phyloP scores from a whole-genome alignment of 768 basidiomycete species.

The Collybia sp. region DNA sequence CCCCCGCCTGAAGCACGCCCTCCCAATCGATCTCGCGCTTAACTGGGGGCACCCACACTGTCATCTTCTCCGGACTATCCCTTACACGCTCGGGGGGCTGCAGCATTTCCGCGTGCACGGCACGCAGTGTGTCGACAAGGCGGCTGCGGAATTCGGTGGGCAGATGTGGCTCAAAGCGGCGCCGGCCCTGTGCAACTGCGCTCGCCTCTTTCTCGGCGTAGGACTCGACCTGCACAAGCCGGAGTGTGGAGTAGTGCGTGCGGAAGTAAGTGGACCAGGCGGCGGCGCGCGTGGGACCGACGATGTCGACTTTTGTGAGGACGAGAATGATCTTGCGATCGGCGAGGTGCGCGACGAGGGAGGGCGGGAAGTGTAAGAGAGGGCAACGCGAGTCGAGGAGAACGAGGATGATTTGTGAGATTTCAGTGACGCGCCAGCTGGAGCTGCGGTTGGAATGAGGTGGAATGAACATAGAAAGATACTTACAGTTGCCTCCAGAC shows the following conservation, averaged over 20 bases:
- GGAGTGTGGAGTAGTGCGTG: constrained; percentile 45
- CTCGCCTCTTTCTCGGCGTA: constrained; percentile 52
- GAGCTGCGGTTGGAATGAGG: constrained; percentile 6
- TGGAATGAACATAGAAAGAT: constrained; percentile 1
- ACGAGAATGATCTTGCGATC: constrained; percentile 61
- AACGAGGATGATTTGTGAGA: constrained; percentile 82
- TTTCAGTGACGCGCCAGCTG: constrained; percentile 93
- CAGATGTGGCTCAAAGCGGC: constrained; percentile 58
- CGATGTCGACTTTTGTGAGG: constrained; percentile 85
- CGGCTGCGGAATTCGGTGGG: constrained; percentile 59
- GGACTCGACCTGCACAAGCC: constrained; percentile 73
- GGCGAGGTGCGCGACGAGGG: constrained; percentile 62
- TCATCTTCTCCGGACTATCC: constrained; percentile 41
- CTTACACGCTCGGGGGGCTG: constrained; percentile 59
- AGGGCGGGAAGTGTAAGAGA: constrained; percentile 78
- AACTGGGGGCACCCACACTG: constrained; percentile 63
- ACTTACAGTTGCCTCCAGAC: constrained; percentile 92
- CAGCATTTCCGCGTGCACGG: constrained; percentile 63
- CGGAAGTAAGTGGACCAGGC: constrained; percentile 65
- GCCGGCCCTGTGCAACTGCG: constrained; percentile 39
- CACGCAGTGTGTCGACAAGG: constrained; percentile 60
- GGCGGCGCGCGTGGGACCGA: constrained; percentile 56
- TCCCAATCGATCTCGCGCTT: constrained; percentile 74
- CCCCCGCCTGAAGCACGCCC: constrained; percentile 40
- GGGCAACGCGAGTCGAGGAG: constrained; percentile 91